Base-by-base conservation (phyloP, 805 yeast genomes). In the Torulaspora delbrueckii region DNA sequence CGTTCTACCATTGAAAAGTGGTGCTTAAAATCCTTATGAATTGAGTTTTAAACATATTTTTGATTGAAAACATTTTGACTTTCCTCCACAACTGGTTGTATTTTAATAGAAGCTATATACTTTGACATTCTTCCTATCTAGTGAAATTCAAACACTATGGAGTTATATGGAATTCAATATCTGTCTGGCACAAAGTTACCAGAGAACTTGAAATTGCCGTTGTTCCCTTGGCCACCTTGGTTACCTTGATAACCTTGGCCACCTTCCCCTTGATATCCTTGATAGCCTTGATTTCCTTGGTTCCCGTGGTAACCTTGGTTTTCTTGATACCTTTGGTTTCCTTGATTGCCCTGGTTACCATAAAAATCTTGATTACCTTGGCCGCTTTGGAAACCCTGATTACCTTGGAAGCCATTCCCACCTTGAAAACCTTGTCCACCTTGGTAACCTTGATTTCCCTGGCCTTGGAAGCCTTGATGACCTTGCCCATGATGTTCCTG, bases 1-100 rank as follows among this genome's bases (percentile, higher is more conserved):
- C 52, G 83, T 78, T 26, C 47, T 68, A 16, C 68, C 73, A 23
- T 71, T 71, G 30, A 50, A 48, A 43, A 13, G 33, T n/a, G 8
- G 14, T 16, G 16, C 8, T 8, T 25, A 9, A 12, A 12, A 19
- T 19, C 22, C 4, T 19, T 19, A 19, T 5, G 6, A 19, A 19
- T 1, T 19, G 22, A 19, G 6, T 30, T 12, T 28, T 19, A 39
- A 27, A 22, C 24, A 8, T 18, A 13, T 14, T 14, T 36, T 10
- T 27, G n/a, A 13, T 18, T 27, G 16, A 16, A 12, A 18, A 27
- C 27, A 9, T 12, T 16, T 16, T 22, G 10, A 22, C 6, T 23
- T 23, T 36, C 13, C 14, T 13, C 10, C 22, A 13, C 8, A 13
- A 25, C 9, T 26, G 7, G 18, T 23, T n/a, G 26, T 8, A 22